These are phyloP conservation scores for Cairneyella variabilis DNA, from an alignment of 495 filamentous ascomycete genomes.

Conservation along the genomic window DNA sequence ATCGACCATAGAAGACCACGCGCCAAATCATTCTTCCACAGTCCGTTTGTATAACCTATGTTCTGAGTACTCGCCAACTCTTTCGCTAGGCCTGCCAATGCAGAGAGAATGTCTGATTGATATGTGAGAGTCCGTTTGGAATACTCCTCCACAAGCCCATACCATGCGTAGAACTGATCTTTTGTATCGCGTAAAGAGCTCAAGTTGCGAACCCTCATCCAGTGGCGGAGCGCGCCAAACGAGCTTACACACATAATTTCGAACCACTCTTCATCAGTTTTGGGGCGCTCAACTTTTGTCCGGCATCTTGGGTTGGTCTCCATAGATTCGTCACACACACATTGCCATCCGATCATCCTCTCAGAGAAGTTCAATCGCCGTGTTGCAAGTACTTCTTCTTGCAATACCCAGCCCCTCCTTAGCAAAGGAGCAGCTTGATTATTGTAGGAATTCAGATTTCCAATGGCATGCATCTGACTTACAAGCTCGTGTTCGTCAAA, in stretches of 20 bases:
- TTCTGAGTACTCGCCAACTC: neutral
- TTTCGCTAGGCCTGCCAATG: conserved; percentile 2
- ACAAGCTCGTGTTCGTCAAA: too few relatives aligned
- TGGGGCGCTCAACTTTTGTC: too few relatives aligned
- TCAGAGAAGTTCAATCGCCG: neutral
- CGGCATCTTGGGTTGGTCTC: too few relatives aligned
- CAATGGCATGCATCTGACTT: neutral
- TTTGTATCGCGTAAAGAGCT: neutral
- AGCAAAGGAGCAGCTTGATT: neutral
- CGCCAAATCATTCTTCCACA: neutral
- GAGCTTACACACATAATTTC: neutral
- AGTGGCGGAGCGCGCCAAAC: neutral
- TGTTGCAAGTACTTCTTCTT: neutral
- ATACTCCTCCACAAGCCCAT: conserved; percentile 25
- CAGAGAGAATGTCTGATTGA: neutral
- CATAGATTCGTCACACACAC: too few relatives aligned
- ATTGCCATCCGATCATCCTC: too few relatives aligned
- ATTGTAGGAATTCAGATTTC: neutral
- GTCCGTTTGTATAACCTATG: neutral
- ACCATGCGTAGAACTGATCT: neutral
- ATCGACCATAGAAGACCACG: neutral
- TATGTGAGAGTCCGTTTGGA: conserved; percentile 9
- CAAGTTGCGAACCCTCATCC: neutral
- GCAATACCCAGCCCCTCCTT: neutral
- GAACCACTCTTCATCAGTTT: neutral